These are phyloP conservation scores for Chlorella sp. DNA, from an alignment of 139 green algal species.

Conservation along the genomic window DNA sequence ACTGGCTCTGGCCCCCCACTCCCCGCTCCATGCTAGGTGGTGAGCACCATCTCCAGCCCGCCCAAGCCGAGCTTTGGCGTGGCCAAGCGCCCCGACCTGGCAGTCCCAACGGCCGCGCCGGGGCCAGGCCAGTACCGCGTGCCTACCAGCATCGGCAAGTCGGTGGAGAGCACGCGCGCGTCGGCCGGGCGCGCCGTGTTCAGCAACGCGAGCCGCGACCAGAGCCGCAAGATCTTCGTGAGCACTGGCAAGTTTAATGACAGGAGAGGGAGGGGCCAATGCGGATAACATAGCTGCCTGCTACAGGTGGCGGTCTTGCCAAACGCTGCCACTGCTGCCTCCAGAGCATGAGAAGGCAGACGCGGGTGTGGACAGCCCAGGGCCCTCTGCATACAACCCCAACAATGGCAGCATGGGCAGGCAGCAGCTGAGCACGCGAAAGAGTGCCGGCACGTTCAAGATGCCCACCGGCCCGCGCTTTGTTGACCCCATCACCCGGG, in stretches of 20 bases:
- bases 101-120: conserved; percentile 21
- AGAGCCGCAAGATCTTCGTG: conserved; percentile 37
- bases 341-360: not conserved
- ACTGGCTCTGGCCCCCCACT: too few relatives aligned
- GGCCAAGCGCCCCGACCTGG: conserved; percentile 41
- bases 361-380: conserved; percentile 24
- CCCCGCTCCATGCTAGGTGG: too few relatives aligned
- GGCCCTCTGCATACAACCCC: conserved; percentile 31
- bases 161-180: conserved; percentile 36
- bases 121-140: conserved; percentile 51
- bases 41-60: conserved; percentile 25
- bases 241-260: too few relatives aligned
- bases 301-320: not conserved
- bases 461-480: conserved; percentile 41
- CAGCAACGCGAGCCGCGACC: conserved; percentile 25
- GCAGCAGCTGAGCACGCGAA: conserved; percentile 36
- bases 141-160: too few relatives aligned
- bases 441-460: conserved; percentile 30
- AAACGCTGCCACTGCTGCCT: not conserved
- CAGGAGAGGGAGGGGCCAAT: too few relatives aligned
- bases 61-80: conserved; percentile 36
- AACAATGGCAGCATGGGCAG: conserved; percentile 22
- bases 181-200: conserved; percentile 32
- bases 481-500: conserved; percentile 6
- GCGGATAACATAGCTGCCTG: too few relatives aligned